Evolutionary conservation across 176 grass and related monocot species (phyloP).

Genomic region (Bromus sterilis): DNA sequence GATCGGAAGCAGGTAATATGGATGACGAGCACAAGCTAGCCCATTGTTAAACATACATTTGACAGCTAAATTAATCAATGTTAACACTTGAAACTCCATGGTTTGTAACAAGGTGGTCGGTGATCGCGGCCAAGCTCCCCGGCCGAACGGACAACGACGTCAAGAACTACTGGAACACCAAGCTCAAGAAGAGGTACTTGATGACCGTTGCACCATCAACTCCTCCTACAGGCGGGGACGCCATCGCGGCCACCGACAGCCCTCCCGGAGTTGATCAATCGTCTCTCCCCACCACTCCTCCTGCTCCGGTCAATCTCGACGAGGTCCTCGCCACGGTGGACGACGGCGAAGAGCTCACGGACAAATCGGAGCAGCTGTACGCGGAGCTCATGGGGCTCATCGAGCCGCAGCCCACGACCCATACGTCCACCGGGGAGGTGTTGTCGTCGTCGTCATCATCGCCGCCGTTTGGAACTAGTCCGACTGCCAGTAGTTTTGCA

Average conservation of each 20-base stretch:
- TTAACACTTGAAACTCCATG: not conserved
- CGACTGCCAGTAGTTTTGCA: not conserved
- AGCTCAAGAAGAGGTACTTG: constrained; percentile 70
- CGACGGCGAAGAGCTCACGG: constrained; percentile 11
- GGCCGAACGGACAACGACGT: constrained; percentile 88
- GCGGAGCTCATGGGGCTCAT: constrained; percentile 39
- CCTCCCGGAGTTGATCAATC: not conserved
- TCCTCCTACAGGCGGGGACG: not conserved
- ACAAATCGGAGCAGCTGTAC: constrained; percentile 40
- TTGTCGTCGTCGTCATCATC: not conserved
- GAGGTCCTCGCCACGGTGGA: not conserved
- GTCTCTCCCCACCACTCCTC: not conserved
- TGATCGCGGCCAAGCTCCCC: constrained; percentile 68
- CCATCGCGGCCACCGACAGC: not conserved
- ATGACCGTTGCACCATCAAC: not conserved
- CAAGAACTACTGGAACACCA: constrained; percentile 96
- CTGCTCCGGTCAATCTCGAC: not conserved
- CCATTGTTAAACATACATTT: not conserved
- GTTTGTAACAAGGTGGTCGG: constrained; percentile 56
- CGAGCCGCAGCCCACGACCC: not conserved
- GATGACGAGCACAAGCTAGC: not conserved
- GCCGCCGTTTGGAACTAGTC: not conserved
- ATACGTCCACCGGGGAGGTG: not conserved
- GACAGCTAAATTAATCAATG: not conserved
- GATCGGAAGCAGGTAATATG: constrained; percentile 45